Evolutionary conservation across 257 asterid species (phyloP).

Genomic region (Leonotis leonurus): DNA sequence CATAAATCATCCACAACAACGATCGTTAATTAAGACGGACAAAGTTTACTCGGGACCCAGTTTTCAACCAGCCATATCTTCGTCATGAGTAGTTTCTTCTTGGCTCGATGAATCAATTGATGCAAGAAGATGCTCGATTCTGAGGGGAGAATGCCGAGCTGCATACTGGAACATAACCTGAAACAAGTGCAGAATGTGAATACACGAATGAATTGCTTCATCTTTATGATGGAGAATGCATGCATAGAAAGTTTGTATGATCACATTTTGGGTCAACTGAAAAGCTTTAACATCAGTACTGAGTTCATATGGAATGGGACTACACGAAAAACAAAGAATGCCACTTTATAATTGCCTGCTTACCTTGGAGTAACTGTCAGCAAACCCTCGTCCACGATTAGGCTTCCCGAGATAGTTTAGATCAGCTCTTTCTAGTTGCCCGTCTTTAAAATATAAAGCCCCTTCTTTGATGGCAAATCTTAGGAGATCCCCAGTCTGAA

Average conservation of each 20-base stretch:
- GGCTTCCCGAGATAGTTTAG: conserved; percentile 66
- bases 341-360: neutral
- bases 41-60: neutral
- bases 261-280: neutral
- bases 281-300: neutral
- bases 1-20: neutral
- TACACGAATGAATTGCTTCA: neutral
- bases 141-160: conserved; percentile 71
- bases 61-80: conserved; percentile 61
- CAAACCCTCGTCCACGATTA: conserved; percentile 78
- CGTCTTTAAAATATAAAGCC: conserved; percentile 53
- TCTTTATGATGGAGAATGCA: neutral
- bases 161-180: conserved; percentile 85
- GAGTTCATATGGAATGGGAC: neutral
- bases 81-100: conserved; percentile 35
- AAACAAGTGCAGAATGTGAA: neutral
- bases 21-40: neutral
- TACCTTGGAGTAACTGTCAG: conserved; percentile 95
- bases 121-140: conserved; percentile 63
- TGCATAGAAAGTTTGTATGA: neutral
- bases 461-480: conserved; percentile 59
- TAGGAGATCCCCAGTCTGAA: conserved; percentile 54
- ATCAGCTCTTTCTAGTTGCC: conserved; percentile 79
- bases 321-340: neutral
- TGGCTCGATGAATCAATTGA: conserved; percentile 33